Base-by-base conservation (phyloP, 139 green algal species). In the Auxenochlorella protothecoides region DNA sequence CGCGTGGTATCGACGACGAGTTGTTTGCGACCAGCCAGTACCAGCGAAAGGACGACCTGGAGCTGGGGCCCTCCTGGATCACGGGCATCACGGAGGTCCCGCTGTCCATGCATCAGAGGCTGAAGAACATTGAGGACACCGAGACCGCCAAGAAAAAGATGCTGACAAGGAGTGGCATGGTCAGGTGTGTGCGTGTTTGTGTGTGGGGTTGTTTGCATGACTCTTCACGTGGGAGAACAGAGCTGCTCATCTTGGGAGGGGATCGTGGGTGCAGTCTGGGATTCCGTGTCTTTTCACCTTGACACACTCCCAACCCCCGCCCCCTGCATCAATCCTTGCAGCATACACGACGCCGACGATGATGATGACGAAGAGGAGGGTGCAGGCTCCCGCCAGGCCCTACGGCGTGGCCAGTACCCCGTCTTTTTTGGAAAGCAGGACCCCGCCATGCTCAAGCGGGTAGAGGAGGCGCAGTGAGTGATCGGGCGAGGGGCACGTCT, bases 61-160 rank as follows among this genome's bases (percentile, higher is more conserved):
- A 90, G 64, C 71, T 86, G 57, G 72, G 71, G 13, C 55, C 63
- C 5, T 72, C 75, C 12, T 84, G 75, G 66, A 88, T 88, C 68
- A 89, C 86, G 0, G 88, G 87, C 57, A 92, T 96, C 51, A 80
- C 80, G 3, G 90, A 96, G 75, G 89, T 96, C 13, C 74, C 83
- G 56, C 74, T 96, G 14, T 75, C 80, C 6, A 74, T 91, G 63
- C 77, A 89, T 15, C 83, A 85, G 59, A 88, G 90, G 76, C 74
- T 96, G 69, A 74, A 74, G 7, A 93, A 93, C 76, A 95, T 96
- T 12, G 90, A 96, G 73, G 88, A 88, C 52, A 96, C 87, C 2
- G 90, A 96, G 77, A 68, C 62, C 2, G 85, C 86, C n/a, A 96
- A 96, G 75, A 74, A 74, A 66, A 14, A 60, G 8, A 71, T 96